Conservation (phyloP, 1,139 yeast species). For the Nakaseomyces sp. region DNA sequence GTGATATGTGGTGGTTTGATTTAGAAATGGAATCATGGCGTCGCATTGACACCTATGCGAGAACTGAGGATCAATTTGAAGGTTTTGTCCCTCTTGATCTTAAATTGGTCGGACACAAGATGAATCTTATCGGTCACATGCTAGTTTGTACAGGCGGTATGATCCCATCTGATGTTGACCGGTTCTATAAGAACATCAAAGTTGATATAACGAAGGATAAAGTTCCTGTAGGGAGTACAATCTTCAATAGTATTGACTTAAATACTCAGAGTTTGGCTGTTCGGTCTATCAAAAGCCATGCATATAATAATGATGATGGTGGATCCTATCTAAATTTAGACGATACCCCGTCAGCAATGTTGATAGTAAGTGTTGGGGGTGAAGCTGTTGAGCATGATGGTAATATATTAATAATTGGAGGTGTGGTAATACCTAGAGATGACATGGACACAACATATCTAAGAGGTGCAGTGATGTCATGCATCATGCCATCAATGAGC, state of each 20-base stretch:
- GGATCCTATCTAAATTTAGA: background rate
- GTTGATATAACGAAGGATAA: slow-evolving; percentile 1
- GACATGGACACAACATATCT: slow-evolving; percentile 13
- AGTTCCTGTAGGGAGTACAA: slow-evolving; percentile 11
- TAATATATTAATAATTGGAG: slow-evolving; percentile 21
- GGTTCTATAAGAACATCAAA: slow-evolving; percentile 6
- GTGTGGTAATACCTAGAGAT: slow-evolving; percentile 14
- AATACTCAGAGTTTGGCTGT: slow-evolving; percentile 13
- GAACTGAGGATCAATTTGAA: slow-evolving; percentile 7
- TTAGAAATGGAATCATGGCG: slow-evolving; percentile 36
- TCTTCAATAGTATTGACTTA: slow-evolving; percentile 13
- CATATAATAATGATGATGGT: background rate
- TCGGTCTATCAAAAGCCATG: slow-evolving; percentile 6
- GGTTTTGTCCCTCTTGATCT: slow-evolving; percentile 14
- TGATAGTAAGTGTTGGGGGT: slow-evolving; percentile 14
- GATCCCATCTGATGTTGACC: slow-evolving; percentile 23
- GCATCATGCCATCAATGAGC: slow-evolving; percentile 19
- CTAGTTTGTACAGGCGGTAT: slow-evolving; percentile 26
- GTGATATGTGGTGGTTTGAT: slow-evolving; percentile 43
- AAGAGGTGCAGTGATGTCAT: slow-evolving; percentile 22
- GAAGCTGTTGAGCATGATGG: slow-evolving; percentile 19
- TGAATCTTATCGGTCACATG: slow-evolving; percentile 19
- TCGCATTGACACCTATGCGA: slow-evolving; percentile 20
- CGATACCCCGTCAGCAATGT: background rate
- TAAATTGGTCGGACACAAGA: slow-evolving; percentile 24